Evolutionary conservation across 768 basidiomycete genomes (phyloP), one percentile per base, ranked within the genome.

Genomic region (Boletus patriciae): DNA sequence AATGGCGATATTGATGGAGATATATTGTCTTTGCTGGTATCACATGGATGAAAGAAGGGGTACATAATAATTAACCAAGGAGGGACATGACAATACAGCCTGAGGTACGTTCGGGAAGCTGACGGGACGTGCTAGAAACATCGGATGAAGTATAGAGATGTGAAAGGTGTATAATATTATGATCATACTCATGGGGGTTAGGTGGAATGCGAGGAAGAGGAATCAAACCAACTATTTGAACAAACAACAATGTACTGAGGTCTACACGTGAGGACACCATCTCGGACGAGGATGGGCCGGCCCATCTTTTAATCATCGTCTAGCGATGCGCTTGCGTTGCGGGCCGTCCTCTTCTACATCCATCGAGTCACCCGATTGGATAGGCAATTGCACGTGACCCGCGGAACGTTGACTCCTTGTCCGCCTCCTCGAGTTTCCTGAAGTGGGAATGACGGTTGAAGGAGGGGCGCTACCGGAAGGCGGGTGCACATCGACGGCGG

Each of bases 341-440:
- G 88, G 79, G 16, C 80, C 80, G 15, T 88, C 88, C 50, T 91
- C 90, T 62, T 92, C 90, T 18, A 90, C 76, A 41, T 91, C 88
- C 83, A 90, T 90, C 58, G 80, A 81, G 47, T 83, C 81, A 25
- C 72, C 64, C 50, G 69, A 43, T 72, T 77, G 59, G 71, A 71
- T 59, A 65, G 77, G 70, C 66, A 76, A 38, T 71, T 77, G 69
- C 76, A 76, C 45, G 64, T 65, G 59, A 72, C 76, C 63, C 1
- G 64, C 50, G 25, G 73, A 70, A 29, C 79, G 78, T 50, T 71
- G 69, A 58, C 83, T 86, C 41, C 85, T 71, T 6, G 84, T 88
- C 45, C 87, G 78, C 53, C 87, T 75, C 54, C 83, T 76, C 19
- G 77, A 64, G 23, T 72, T 73, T 34, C 66, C 72, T 7, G 70